A percentile compares a stretch with the other conserved stretches of the same genome.
These are phyloP conservation scores for Castanea sativa DNA, from an alignment of 306 rosid species.

Conservation along the genomic window DNA sequence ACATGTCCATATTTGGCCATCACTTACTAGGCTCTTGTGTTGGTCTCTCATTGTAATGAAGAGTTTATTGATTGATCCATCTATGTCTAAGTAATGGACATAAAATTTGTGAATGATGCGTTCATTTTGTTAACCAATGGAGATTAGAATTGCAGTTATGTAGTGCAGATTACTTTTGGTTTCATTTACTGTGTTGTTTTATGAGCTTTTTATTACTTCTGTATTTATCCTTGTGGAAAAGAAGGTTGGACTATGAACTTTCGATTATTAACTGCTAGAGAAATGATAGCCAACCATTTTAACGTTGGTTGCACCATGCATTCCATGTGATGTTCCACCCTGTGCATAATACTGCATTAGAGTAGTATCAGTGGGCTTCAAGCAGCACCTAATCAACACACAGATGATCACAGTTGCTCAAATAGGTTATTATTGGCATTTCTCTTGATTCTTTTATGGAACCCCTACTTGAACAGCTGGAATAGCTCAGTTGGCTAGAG, in stretches of 20 bases:
- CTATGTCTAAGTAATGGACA: slow-evolving; percentile 24
- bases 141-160: background rate
- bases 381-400: too few species aligned
- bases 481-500: too few species aligned
- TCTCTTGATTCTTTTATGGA: too few species aligned
- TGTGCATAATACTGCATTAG: too few species aligned
- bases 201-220: background rate
- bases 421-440: too few species aligned
- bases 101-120: slow-evolving; percentile 20
- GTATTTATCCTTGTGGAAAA: too few species aligned
- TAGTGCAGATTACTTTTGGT: background rate
- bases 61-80: slow-evolving; percentile 43
- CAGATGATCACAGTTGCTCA: too few species aligned
- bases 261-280: background rate
- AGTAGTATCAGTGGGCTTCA: too few species aligned
- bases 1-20: slow-evolving; percentile 36
- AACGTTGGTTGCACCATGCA: background rate
- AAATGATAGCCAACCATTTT: background rate
- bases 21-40: slow-evolving; percentile 22
- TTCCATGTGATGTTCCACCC: background rate
- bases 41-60: slow-evolving; percentile 39
- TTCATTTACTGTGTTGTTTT: background rate
- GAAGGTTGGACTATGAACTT: background rate
- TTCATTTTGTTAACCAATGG: slow-evolving; percentile 5
- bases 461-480: too few species aligned